Conservation (phyloP, 345 rosid genomes). For the Euclidium syriacum region DNA sequence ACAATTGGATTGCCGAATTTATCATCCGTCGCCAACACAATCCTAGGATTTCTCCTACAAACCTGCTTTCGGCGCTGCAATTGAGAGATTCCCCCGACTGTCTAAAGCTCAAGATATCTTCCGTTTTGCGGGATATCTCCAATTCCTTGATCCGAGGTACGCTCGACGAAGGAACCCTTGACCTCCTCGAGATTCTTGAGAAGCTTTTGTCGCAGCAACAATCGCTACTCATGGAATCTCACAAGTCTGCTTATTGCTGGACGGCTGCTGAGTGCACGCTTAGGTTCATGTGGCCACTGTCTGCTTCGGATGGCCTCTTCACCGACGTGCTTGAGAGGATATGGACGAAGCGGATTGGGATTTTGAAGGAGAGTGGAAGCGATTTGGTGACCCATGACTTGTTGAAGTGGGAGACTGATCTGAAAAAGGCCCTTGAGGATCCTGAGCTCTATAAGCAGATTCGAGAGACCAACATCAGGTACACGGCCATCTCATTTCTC, state of each 20-base stretch:
- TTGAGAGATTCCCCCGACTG: background rate
- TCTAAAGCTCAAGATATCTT: slow-evolving; percentile 1
- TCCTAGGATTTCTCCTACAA: slow-evolving; percentile 5
- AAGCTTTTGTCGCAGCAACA: slow-evolving; percentile 29
- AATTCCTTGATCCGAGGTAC: background rate
- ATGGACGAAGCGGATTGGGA: slow-evolving; percentile 44
- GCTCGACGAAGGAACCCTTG: slow-evolving; percentile 39
- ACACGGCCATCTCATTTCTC: slow-evolving; percentile 19
- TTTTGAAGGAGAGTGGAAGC: slow-evolving; percentile 31
- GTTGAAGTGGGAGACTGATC: slow-evolving; percentile 26
- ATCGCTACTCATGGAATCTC: slow-evolving; percentile 24
- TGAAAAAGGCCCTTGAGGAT: slow-evolving; percentile 19
- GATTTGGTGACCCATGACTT: slow-evolving; percentile 34
- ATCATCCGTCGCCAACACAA: slow-evolving; percentile 3
- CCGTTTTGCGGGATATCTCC: slow-evolving; percentile 23
- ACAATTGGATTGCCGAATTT: slow-evolving; percentile 14
- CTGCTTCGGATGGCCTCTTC: slow-evolving; percentile 18
- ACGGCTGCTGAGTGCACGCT: slow-evolving; percentile 52
- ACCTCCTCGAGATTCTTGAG: slow-evolving; percentile 37
- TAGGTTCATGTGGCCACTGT: slow-evolving; percentile 39
- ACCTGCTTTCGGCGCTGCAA: slow-evolving; percentile 4
- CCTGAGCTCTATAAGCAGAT: slow-evolving; percentile 20
- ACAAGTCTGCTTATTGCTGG: slow-evolving; percentile 53
- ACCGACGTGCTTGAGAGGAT: slow-evolving; percentile 44
- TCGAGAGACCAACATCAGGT: slow-evolving; percentile 29